Evolutionary conservation across 129 eudicot genomes (phyloP), one percentile per base, ranked within the genome.

Genomic region (Smallanthus sonchifolius): DNA sequence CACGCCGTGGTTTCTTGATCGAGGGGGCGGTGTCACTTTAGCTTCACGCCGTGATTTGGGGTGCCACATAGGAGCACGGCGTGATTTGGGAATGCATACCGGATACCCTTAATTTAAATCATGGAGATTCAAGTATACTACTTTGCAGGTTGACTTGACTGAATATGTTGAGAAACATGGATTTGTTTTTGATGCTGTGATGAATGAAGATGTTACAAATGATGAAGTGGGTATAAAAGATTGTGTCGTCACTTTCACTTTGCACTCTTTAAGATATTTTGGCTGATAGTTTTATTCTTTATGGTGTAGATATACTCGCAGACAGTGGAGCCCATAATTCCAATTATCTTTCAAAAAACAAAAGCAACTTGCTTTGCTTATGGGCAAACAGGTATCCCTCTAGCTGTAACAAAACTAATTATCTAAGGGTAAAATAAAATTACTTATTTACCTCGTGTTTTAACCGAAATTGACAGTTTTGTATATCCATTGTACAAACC

Each of bases 281-380:
- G 34, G 10, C 69, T 76, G n/a, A 16, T 42, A 40, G 9, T 49
- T 7, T 17, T 51, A 10, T 32, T 8, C 10, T 30, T 56, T 32
- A 40, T 73, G 79, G 35, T 70, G 42, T 72, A 88, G 95, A 79
- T 89, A 43, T 89, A 89, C 77, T 71, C 84, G 3, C 85, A 82
- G 72, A 89, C 96, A 15, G 96, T 89, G 66, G 87, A 89, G 82
- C 92, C 92, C 24, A 81, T 89, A 37, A 79, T 89, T 52, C 96
- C 96, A 9, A 79, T 86, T 44, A 85, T 89, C 42, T 89, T 89
- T 51, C 92, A 89, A 45, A 77, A 82, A 56, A 89, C 96, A 62
- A 89, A 89, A 86, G 96, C 96, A 71, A 89, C 96, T n/a, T 89
- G 92, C 81, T 89, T 89, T 83, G 96, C 96, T 13, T 89, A 89